Evolutionary conservation across 495 filamentous ascomycete genomes (phyloP), one percentile per base, ranked within the genome.

Genomic region (Aspergillus baeticus): DNA sequence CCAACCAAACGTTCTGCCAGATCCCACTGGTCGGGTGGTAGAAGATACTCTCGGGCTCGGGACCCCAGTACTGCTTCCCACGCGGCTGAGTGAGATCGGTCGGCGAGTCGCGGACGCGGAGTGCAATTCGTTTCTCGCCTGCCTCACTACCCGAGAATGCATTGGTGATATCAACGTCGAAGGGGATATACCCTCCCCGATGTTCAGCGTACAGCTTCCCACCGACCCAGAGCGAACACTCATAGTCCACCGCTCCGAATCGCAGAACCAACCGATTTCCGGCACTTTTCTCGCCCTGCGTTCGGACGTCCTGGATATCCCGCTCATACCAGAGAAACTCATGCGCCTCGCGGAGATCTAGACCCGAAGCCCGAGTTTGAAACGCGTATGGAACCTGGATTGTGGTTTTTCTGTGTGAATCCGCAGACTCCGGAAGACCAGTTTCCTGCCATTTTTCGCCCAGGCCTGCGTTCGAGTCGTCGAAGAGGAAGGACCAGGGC

Each of bases 281-380:
- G 0, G 33, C 17, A 8, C 45, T 43, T 3, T 51, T 51, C 34
- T 73, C 67, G 3, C 35, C 54, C 1, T 50, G 18, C 13, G 58
- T 67, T 26, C 81, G 79, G 34, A 81, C 65, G 51, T 84, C 80
- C 0, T 48, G 58, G 37, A 85, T 70, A 0, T 11, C 56, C 2
- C 80, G 71, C 60, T 84, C 80, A 54, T 86, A 85, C 83, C 82
- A 85, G 20, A 84, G 54, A 1, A 84, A 74, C 63, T 86, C 82
- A 64, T 86, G 83, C 8, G 74, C 81, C 51, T 75, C 76, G 47
- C 72, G 71, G 26, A 83, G 71, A 46, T 74, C 60, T 23, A 86
- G 77, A 2, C 81, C 82, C 1, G 81, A 84, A 0, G 81, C 81
- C 7, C 73, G 74, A 13, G 75, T 72, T 65, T 85, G 83, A 63